phyloP scores from a whole-genome alignment of 441 rosid species.

The Croton laevigatus region DNA sequence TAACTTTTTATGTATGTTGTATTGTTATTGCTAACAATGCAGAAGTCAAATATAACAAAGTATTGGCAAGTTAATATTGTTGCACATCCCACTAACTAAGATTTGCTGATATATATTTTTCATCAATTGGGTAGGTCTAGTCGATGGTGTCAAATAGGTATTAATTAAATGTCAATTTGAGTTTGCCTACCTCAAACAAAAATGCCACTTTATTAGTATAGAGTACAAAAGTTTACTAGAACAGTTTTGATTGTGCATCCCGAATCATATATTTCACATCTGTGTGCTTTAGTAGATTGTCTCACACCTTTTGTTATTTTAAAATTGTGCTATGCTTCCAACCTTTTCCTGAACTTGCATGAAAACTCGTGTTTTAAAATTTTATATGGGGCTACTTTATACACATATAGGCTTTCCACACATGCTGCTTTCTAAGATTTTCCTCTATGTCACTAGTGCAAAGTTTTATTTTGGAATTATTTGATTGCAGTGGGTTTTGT shows the following conservation, averaged over 20 bases:
- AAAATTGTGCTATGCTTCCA: neutral
- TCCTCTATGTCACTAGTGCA: slow-evolving; percentile 12
- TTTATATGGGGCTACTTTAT: neutral
- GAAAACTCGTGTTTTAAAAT: neutral
- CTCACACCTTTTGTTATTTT: neutral
- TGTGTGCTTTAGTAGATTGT: neutral
- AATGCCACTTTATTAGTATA: neutral
- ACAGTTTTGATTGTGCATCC: neutral
- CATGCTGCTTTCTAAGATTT: neutral
- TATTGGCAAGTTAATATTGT: too few species aligned
- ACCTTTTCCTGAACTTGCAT: neutral
- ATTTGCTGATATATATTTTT: too few species aligned
- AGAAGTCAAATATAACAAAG: too few species aligned
- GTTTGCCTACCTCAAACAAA: neutral
- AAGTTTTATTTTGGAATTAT: slow-evolving; percentile 17
- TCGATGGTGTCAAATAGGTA: neutral
- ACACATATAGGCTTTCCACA: neutral
- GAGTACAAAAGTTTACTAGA: neutral
- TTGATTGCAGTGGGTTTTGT: slow-evolving; percentile 81
- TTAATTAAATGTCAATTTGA: neutral
- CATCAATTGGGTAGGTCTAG: too few species aligned
- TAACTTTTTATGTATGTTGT: neutral
- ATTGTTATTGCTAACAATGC: too few species aligned
- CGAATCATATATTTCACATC: neutral
- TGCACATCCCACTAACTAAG: too few species aligned